phyloP scores from a whole-genome alignment of 768 basidiomycete species.

The Nidularia sp. region DNA sequence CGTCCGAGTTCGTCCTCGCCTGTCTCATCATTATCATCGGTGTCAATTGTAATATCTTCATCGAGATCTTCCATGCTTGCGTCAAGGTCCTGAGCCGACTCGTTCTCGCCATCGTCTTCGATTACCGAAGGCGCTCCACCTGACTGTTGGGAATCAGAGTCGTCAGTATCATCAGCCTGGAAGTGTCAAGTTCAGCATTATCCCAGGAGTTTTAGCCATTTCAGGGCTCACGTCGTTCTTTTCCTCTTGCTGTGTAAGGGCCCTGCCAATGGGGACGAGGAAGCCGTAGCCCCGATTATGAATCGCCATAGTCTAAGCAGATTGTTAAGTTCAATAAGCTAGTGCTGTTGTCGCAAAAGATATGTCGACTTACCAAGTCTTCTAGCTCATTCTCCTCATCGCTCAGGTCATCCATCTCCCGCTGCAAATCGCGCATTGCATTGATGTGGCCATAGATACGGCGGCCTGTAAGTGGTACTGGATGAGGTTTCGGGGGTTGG shows the following conservation, averaged over 20 bases:
- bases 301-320: constrained; percentile 48
- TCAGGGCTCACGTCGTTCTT: constrained; percentile 64
- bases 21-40: constrained; percentile 36
- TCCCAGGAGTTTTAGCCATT: background rate
- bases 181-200: background rate
- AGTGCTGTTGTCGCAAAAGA: background rate
- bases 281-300: constrained; percentile 64
- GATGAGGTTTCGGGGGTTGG: constrained; percentile 60
- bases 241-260: constrained; percentile 74
- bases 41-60: constrained; percentile 37
- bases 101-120: constrained; percentile 48
- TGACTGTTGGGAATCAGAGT: constrained; percentile 36
- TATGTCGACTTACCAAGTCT: constrained; percentile 46
- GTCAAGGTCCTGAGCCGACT: constrained; percentile 52
- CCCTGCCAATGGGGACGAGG: constrained; percentile 70
- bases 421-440: constrained; percentile 60
- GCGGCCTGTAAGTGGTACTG: constrained; percentile 50
- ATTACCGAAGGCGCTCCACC: constrained; percentile 35
- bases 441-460: constrained; percentile 56
- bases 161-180: constrained; percentile 47
- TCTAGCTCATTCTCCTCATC: constrained; percentile 85
- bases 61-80: constrained; percentile 60
- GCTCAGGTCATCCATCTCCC: constrained; percentile 80
- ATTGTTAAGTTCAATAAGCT: background rate
- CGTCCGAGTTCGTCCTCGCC: constrained; percentile 29